phyloP scores from a whole-genome alignment of 179 eudicot species.

The Beta corolliflora region DNA sequence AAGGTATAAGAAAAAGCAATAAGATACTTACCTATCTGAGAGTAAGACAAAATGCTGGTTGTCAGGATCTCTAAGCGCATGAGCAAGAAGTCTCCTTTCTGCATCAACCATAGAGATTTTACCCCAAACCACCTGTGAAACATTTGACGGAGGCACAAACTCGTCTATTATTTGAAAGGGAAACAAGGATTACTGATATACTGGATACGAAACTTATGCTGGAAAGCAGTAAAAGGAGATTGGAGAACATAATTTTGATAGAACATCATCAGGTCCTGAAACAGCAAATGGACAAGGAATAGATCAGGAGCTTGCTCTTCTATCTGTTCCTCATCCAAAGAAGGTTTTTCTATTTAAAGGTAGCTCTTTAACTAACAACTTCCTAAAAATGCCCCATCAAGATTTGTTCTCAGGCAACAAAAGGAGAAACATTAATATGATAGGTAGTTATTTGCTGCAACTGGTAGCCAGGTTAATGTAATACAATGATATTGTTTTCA shows the following conservation, averaged over 20 bases:
- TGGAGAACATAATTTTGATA: background rate
- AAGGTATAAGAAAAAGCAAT: conserved; percentile 10
- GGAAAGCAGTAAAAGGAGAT: background rate
- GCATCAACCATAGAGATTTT: conserved; percentile 63
- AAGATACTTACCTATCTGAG: conserved; percentile 43
- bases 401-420: background rate
- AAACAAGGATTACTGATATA: background rate
- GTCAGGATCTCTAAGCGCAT: conserved; percentile 56
- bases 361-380: background rate
- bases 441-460: background rate
- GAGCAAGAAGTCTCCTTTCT: conserved; percentile 59
- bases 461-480: background rate
- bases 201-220: background rate
- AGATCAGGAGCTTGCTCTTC: background rate
- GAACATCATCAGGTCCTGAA: background rate
- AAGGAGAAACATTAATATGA: background rate
- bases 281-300: background rate
- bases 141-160: conserved; percentile 17
- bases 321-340: background rate
- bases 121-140: conserved; percentile 55
- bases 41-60: conserved; percentile 60
- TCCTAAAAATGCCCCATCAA: background rate
- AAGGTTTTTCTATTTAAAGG: background rate
- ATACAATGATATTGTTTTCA: background rate
- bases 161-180: background rate